These are phyloP conservation scores for Stropharia rugosoannulata DNA, from an alignment of 768 basidiomycete species.

Conservation along the genomic window DNA sequence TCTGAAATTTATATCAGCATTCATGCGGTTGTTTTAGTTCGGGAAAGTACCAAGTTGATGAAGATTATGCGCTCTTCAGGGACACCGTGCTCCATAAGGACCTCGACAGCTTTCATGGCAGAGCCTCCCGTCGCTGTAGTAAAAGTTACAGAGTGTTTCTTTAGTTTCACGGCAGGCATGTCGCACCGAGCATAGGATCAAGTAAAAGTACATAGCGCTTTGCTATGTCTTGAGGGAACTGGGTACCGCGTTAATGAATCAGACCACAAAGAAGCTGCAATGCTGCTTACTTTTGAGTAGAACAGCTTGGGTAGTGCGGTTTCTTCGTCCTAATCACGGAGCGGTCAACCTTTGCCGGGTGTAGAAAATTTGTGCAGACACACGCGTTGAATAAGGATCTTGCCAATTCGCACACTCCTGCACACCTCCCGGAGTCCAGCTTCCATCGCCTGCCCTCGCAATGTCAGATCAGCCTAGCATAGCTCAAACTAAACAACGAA, in stretches of 20 bases:
- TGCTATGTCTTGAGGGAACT: conserved; percentile 94
- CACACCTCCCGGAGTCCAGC: conserved; percentile 95
- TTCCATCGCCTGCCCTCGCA: conserved; percentile 81
- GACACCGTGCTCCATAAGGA: conserved; percentile 88
- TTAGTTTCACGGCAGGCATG: not conserved
- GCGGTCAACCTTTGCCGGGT: not conserved
- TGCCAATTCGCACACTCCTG: conserved; percentile 91
- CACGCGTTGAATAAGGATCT: conserved; percentile 96
- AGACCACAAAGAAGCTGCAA: too few relatives aligned
- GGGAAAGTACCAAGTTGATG: conserved; percentile 70
- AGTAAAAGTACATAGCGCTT: conserved; percentile 89
- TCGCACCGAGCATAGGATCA: conserved; percentile 94
- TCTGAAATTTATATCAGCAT: conserved; percentile 41
- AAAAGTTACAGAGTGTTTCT: not conserved
- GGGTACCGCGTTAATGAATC: not conserved
- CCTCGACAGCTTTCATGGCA: conserved; percentile 96
- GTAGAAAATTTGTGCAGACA: conserved; percentile 17
- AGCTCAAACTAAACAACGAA: not conserved
- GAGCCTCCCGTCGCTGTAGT: conserved; percentile 88
- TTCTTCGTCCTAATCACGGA: conserved; percentile 76
- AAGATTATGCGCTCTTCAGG: conserved; percentile 95
- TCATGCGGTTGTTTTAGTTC: not conserved
- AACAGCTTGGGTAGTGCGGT: conserved; percentile 92
- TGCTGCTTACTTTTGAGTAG: conserved; percentile 66
- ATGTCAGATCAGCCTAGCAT: conserved; percentile 1